Evolutionary conservation across 257 asterid species (phyloP).

Genomic region (Rhazya stricta): DNA sequence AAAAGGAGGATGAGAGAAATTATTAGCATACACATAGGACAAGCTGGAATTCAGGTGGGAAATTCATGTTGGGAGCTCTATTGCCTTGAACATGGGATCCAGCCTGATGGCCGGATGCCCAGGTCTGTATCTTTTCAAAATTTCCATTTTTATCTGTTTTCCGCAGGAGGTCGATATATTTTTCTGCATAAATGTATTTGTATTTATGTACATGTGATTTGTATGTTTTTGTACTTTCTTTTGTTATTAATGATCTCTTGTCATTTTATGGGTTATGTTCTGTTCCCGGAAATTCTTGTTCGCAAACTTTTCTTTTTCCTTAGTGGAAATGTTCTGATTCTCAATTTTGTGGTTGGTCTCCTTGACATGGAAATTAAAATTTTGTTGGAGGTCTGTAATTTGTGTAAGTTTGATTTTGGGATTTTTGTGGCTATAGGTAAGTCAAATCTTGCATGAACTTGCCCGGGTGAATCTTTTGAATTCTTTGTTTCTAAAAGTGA

Average conservation of each 20-base stretch:
- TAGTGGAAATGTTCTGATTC: background rate
- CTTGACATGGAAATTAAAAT: background rate
- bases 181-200: background rate
- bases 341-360: no score
- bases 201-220: background rate
- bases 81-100: constrained; percentile 83
- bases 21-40: constrained; percentile 82
- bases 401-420: background rate
- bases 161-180: background rate
- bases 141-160: background rate
- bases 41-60: constrained; percentile 93
- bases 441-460: background rate
- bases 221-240: background rate
- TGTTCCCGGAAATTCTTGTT: background rate
- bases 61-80: constrained; percentile 87
- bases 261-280: background rate
- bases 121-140: constrained; percentile 33
- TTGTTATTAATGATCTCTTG: background rate
- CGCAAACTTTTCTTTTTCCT: background rate
- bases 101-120: constrained; percentile 89
- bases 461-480: background rate
- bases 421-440: background rate
- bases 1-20: constrained; percentile 63
- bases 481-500: background rate
- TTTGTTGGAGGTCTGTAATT: background rate